Percentiles rank a stretch among this genome's conserved stretches.
These are phyloP conservation scores for Sphagnum magellanicum DNA, from an alignment of 228 moss, liverwort and hornwort species.

Conservation along the genomic window DNA sequence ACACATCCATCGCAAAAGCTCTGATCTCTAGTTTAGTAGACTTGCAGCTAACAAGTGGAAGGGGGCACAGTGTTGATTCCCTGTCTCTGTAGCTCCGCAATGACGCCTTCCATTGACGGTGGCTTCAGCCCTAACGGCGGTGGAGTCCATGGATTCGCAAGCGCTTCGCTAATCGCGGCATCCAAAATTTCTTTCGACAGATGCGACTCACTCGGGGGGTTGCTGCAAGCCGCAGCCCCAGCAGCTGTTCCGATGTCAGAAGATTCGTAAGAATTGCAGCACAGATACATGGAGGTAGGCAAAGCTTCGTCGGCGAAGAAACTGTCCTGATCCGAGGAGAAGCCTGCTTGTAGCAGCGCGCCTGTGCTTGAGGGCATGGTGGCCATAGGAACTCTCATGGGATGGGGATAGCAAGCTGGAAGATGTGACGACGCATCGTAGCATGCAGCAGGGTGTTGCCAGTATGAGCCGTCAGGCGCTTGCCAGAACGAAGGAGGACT, in stretches of 20 bases:
- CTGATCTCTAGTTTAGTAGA: too few species aligned
- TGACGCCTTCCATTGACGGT: slow-evolving; percentile 93
- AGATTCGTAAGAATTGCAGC: slow-evolving; percentile 59
- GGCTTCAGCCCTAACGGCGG: slow-evolving; percentile 90
- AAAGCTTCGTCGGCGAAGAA: slow-evolving; percentile 77
- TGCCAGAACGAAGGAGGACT: slow-evolving; percentile 82
- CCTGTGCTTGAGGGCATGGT: slow-evolving; percentile 24
- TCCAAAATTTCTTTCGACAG: slow-evolving; percentile 93
- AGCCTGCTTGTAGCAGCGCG: slow-evolving; percentile 61
- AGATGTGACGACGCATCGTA: slow-evolving; percentile 58
- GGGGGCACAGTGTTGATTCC: slow-evolving; percentile 95
- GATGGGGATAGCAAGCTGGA: slow-evolving; percentile 45
- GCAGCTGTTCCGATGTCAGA: slow-evolving; percentile 86
- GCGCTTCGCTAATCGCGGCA: slow-evolving; percentile 90
- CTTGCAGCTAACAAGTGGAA: slow-evolving; percentile 32
- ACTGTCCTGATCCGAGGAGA: slow-evolving; percentile 68
- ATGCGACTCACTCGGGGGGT: slow-evolving; percentile 83
- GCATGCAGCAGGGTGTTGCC: slow-evolving; percentile 81
- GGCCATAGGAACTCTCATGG: slow-evolving; percentile 74
- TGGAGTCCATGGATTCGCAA: slow-evolving; percentile 93
- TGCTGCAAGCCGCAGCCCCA: slow-evolving; percentile 95
- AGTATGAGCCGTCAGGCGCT: slow-evolving; percentile 92
- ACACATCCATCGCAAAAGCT: too few species aligned
- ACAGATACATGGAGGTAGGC: slow-evolving; percentile 69
- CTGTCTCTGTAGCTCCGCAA: slow-evolving; percentile 89